Conservation (phyloP, 139 green algal species). For the Coelastrella sp. region DNA sequence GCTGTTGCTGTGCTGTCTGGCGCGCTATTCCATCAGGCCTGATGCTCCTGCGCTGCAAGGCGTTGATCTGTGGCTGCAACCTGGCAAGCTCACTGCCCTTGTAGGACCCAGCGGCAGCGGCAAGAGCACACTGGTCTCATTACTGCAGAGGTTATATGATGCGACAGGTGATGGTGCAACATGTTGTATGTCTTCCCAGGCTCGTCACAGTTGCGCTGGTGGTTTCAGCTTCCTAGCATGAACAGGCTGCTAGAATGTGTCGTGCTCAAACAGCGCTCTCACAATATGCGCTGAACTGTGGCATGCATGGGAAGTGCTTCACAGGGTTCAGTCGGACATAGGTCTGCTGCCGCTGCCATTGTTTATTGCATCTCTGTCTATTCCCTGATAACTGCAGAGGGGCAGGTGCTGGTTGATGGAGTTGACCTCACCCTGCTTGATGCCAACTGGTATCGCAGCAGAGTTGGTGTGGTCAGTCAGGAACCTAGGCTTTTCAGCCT, state of each 20-base stretch:
- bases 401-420: constrained; percentile 57
- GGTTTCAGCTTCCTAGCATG: too few relatives aligned
- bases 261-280: too few relatives aligned
- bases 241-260: too few relatives aligned
- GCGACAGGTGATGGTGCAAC: constrained; percentile 58
- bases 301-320: not conserved
- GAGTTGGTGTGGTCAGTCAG: constrained; percentile 78
- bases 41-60: constrained; percentile 58
- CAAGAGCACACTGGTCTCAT: constrained; percentile 80
- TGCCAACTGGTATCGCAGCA: constrained; percentile 71
- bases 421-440: constrained; percentile 65
- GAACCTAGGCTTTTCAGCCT: constrained; percentile 78
- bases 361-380: not conserved
- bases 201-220: too few relatives aligned
- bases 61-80: constrained; percentile 66
- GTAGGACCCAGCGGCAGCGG: constrained; percentile 73
- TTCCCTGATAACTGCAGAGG: constrained; percentile 35
- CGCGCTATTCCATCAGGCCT: constrained; percentile 25
- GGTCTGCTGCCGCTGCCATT: too few relatives aligned
- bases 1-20: not conserved
- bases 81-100: constrained; percentile 75
- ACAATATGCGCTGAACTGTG: not conserved
- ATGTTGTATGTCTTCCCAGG: too few relatives aligned
- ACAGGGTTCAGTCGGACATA: too few relatives aligned
- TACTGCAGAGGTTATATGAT: constrained; percentile 88